Base-by-base conservation (phyloP, 306 rosid genomes). In the Fagus sylvatica region DNA sequence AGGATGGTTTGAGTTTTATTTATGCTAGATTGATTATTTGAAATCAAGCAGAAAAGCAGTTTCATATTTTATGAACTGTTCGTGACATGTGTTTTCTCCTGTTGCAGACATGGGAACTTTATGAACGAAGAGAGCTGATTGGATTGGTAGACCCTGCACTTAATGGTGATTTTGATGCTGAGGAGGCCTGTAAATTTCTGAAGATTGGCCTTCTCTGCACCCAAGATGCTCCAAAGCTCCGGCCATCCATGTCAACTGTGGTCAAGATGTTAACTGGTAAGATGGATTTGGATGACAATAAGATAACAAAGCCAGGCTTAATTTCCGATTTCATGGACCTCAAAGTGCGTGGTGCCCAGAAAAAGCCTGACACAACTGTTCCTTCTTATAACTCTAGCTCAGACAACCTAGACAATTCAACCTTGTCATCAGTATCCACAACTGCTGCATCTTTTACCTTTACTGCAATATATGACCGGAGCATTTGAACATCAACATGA, bases 121-220 rank as follows among this genome's bases (percentile, higher is more conserved):
- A 87, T 22, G 97, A 93, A 80, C 85, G 33, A 33, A 88, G 76
- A 74, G 96, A 82, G 85, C 81, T 93, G 70, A 90, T 93, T 1
- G 87, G 32, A 12, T 83, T 96, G 39, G 80, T 91, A 59, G 99
- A 93, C 71, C 48, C 67, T 69, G 73, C 93, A n/a, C 72, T 96
- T 62, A 60, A 91, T 0, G 97, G 94, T 0, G 80, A 93, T 33
- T 96, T 93, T 6, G 97, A 96, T 1, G 93, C 85, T 0, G 99
- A 89, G 89, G 90, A 93, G 85, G 99, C 98, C 4, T 86, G 94
- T 79, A 81, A 81, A 3, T 82, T 90, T 78, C 88, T 96, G 71
- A 93, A 88, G 84, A 87, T 96, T 61, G 93, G 91, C 68, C 97
- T 96, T 73, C 93, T 96, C 49, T 96, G 99, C 87, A 93, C 99